These are phyloP conservation scores for Quercus gilva DNA, from an alignment of 306 rosid genomes.

Conservation along the genomic window DNA sequence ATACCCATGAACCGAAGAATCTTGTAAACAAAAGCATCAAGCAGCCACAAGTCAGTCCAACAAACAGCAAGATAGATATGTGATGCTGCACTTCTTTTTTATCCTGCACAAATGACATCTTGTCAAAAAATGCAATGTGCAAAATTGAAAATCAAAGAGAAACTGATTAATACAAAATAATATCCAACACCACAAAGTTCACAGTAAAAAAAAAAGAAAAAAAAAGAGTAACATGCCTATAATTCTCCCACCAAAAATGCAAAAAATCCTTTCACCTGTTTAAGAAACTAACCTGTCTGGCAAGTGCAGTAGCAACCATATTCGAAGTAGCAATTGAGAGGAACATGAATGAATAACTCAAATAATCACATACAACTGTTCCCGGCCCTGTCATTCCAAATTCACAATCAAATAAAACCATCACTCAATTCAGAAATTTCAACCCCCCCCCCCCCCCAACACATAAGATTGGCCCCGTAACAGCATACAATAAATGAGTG, in stretches of 20 bases:
- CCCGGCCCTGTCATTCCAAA: conserved; percentile 62
- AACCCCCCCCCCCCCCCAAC: too few species aligned
- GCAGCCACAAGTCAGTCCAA: conserved; percentile 77
- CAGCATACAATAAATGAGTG: too few species aligned
- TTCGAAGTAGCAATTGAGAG: conserved; percentile 90
- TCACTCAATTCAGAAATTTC: background rate
- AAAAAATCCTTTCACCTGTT: background rate
- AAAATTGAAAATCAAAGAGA: background rate
- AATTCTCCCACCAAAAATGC: background rate
- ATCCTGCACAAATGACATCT: conserved; percentile 48
- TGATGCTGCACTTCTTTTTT: conserved; percentile 81
- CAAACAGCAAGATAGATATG: conserved; percentile 64
- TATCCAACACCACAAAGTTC: background rate
- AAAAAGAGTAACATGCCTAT: background rate
- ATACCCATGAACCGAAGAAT: conserved; percentile 62
- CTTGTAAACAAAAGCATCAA: conserved; percentile 68
- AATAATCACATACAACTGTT: conserved; percentile 81
- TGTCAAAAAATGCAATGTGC: conserved; percentile 1
- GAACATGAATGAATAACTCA: conserved; percentile 82
- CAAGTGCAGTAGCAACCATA: conserved; percentile 93
- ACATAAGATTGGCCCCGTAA: too few species aligned
- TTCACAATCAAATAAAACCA: background rate
- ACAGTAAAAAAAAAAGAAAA: too few species aligned
- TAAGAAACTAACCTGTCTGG: conserved; percentile 53
- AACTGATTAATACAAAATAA: background rate